Evolutionary conservation across 1,139 yeast genomes (phyloP), one percentile per base, ranked within the genome.

Genomic region (Yamadazyma songkhlaensis): DNA sequence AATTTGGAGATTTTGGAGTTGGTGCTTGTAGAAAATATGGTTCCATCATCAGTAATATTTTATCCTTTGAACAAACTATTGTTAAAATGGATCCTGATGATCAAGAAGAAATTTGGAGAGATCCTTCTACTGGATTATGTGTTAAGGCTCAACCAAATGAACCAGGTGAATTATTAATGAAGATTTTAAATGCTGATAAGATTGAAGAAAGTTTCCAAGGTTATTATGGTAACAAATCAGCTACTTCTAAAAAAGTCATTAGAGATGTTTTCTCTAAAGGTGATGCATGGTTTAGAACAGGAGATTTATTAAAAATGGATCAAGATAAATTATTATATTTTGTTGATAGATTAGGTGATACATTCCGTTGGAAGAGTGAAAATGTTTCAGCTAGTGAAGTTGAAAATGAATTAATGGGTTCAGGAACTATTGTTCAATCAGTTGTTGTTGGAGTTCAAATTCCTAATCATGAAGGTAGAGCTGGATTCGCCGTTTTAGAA

Each of bases 291-390:
- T 83, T 84, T 53, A 74, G 97, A 55, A 77, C 87, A 27, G 97
- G 97, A 32, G 98, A 92, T 58, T 69, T 92, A 49, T 69, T 90
- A 54, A 78, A 69, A 50, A 66, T 72, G 57, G 96, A 89, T 57
- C 67, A 67, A 25, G 76, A 83, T 47, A 85, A 89, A 1, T 66
- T 84, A 49, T 69, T 85, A 53, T 88, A 84, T 61, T 92, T 92
- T 60, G 89, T 88, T 34, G 98, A 90, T 64, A 71, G 98, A 54
- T 67, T 90, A 55, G 98, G 98, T 28, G 98, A 92, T 57, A 90
- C 97, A 0, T 92, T 85, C 69, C 76, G 98, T 50, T 92, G 97
- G 97, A 90, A 89, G 63, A 85, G 95, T 2, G 98, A 92, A 64
- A 90, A 92, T 62, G 97, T 92, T 25, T 81, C 94, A 24, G 89